Base-by-base conservation (phyloP, 169 alveolate genomes). In the Babesia bigemina region DNA sequence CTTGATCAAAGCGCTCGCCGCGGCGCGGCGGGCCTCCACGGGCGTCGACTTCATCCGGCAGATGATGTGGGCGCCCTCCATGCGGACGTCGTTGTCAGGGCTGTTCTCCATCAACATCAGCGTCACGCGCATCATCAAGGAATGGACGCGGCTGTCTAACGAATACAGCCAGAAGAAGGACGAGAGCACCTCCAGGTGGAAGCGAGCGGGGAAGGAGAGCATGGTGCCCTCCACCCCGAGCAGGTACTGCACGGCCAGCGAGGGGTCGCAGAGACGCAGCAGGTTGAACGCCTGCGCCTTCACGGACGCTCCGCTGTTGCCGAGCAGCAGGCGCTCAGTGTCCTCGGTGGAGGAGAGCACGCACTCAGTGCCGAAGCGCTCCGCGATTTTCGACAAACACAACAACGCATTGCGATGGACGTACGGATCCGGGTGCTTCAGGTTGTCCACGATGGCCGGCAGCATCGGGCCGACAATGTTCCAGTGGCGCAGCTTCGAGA, bases 361-460 rank as follows among this genome's bases (percentile, higher is more conserved):
- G 17, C 92, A 82, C 59, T 95, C 98, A 17, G 90, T 86, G 48
- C 99, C 99, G 70, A 94, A 93, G 56, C 93, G 92, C 59, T 90
- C 88, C 17, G 93, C 94, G 50, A 96, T 95, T 49, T 94, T 85
- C 70, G 95, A 91, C 21, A 95, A 57, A 69, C 98, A 95, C 91
- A 95, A 88, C 17, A 96, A 86, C 0, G 98, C 98, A 75, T 95
- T 95, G 79, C 98, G 93, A 75, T 97, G 86, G 1, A 96, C 99
- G 85, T 96, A 96, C 39, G 97, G 94, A 74, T 95, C 98, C 50
- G 92, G 77, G 78, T 96, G 98, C 44, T 63, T 89, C 81, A 97
- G 84, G 83, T 95, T 95, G 33, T 95, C 98, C 55, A 95, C 85
- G 48, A 96, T 94, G 6, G 98, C 94, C 58, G 94, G 94, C 26